A percentile compares a stretch with the other conserved stretches of the same genome.
Evolutionary conservation across 129 eudicot genomes (phyloP).

Genomic region (Escallonia herrerae): DNA sequence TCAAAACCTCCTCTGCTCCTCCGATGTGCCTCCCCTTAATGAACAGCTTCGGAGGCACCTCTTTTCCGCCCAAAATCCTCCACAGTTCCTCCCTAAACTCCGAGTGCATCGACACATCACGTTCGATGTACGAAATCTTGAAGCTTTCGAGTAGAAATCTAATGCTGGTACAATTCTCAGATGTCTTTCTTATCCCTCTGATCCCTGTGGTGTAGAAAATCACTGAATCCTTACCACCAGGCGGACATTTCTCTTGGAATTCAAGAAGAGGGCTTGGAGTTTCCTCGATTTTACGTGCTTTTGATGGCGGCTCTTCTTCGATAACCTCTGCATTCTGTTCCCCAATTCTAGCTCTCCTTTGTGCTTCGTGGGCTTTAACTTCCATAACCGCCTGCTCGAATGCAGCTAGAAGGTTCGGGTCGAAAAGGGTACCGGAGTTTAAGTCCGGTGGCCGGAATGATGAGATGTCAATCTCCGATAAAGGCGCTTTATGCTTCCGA

Average conservation of each 20-base stretch:
- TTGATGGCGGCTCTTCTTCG: not conserved
- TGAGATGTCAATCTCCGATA: slow-evolving; percentile 43
- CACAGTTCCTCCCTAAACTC: slow-evolving; percentile 83
- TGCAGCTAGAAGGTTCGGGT: slow-evolving; percentile 67
- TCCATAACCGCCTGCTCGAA: slow-evolving; percentile 55
- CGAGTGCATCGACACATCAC: slow-evolving; percentile 84
- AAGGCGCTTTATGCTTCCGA: slow-evolving; percentile 15
- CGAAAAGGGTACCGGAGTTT: slow-evolving; percentile 60
- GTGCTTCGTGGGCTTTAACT: slow-evolving; percentile 15
- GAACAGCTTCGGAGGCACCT: slow-evolving; percentile 71
- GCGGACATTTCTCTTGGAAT: slow-evolving; percentile 58
- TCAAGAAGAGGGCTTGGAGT: slow-evolving; percentile 4
- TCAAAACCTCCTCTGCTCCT: slow-evolving; percentile 74
- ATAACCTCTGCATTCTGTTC: not conserved
- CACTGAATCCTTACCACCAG: slow-evolving; percentile 51
- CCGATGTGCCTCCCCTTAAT: slow-evolving; percentile 68
- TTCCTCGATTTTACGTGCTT: slow-evolving; percentile 9
- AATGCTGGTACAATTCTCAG: slow-evolving; percentile 59
- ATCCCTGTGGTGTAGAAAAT: slow-evolving; percentile 83
- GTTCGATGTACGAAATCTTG: slow-evolving; percentile 38
- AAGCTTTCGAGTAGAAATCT: slow-evolving; percentile 55
- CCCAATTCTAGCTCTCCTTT: slow-evolving; percentile 3
- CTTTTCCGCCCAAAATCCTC: slow-evolving; percentile 45
- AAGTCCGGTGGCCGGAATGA: slow-evolving; percentile 61
- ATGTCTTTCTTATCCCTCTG: slow-evolving; percentile 82